These are phyloP conservation scores for Taphrina deformans DNA, from an alignment of 1,139 yeast species.

Conservation along the genomic window DNA sequence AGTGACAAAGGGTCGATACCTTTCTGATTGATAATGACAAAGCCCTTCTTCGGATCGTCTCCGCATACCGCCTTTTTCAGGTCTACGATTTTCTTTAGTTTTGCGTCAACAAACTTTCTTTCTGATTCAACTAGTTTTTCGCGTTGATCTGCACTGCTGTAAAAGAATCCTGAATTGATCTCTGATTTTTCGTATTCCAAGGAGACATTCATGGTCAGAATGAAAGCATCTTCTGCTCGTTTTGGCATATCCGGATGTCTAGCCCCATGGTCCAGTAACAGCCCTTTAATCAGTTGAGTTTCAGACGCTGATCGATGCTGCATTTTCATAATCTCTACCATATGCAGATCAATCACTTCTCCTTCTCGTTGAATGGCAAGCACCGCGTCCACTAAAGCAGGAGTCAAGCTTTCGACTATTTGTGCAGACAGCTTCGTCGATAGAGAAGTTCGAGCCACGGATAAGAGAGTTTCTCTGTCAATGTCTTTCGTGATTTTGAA, in stretches of 20 bases:
- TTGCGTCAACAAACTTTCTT: slow-evolving; percentile 91
- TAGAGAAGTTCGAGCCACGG: slow-evolving; percentile 87
- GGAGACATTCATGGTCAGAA: slow-evolving; percentile 86
- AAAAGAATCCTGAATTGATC: slow-evolving; percentile 93
- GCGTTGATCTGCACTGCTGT: slow-evolving; percentile 92
- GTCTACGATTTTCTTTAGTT: slow-evolving; percentile 84
- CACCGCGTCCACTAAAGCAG: slow-evolving; percentile 96
- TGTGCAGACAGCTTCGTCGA: slow-evolving; percentile 80
- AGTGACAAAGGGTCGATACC: slow-evolving; percentile 99
- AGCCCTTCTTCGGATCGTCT: slow-evolving; percentile 68
- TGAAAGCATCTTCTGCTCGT: slow-evolving; percentile 74
- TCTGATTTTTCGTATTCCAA: slow-evolving; percentile 97
- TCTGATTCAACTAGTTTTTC: slow-evolving; percentile 93
- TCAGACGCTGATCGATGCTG: slow-evolving; percentile 86
- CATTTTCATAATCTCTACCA: slow-evolving; percentile 99
- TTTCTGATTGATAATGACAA: slow-evolving; percentile 95
- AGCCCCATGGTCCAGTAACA: slow-evolving; percentile 97
- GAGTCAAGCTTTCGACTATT: slow-evolving; percentile 76
- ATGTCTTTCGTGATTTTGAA: slow-evolving; percentile 54
- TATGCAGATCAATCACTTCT: slow-evolving; percentile 75
- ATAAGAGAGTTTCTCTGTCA: slow-evolving; percentile 84
- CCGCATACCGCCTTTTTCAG: slow-evolving; percentile 90
- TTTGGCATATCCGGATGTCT: slow-evolving; percentile 99
- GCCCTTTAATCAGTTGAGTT: slow-evolving; percentile 79
- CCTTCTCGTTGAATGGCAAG: slow-evolving; percentile 62